Percentiles rank a stretch among this genome's conserved stretches.
Evolutionary conservation across 129 eudicot species (phyloP).

Genomic region (Dittrichia graveolens): DNA sequence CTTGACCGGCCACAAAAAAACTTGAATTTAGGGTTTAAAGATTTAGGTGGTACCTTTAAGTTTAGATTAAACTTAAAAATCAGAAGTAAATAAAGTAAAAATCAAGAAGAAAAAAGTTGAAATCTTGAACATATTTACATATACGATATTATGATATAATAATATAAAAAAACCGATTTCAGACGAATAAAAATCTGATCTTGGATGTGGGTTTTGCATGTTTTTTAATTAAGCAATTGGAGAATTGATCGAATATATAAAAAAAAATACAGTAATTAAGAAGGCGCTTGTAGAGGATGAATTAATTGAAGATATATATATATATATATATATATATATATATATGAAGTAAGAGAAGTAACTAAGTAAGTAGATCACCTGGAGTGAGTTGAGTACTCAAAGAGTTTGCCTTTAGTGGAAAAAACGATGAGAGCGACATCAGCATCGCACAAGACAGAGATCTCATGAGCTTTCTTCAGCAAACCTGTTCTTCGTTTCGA

Average conservation of each 20-base stretch:
- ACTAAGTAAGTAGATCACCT: conserved; percentile 35
- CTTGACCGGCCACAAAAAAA: conserved; percentile 14
- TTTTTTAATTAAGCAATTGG: background rate
- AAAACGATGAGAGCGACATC: conserved; percentile 78
- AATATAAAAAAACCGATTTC: background rate
- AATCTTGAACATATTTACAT: conserved; percentile 19
- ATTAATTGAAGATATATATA: too few species aligned
- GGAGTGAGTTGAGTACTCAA: conserved; percentile 78
- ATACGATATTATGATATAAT: background rate
- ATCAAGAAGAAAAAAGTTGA: conserved; percentile 18
- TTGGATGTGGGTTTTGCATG: conserved; percentile 15
- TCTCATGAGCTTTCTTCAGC: conserved; percentile 86
- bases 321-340: too few species aligned
- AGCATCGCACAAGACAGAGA: conserved; percentile 73
- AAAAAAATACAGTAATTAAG: background rate
- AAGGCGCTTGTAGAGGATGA: too few species aligned
- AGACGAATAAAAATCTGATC: conserved; percentile 4
- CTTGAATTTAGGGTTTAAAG: conserved; percentile 25
- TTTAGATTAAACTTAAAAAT: background rate
- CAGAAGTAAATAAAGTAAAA: background rate
- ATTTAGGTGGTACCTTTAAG: background rate
- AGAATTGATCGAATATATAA: too few species aligned
- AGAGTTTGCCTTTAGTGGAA: conserved; percentile 78
- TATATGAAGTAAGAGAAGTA: background rate
- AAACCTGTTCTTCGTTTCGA: conserved; percentile 83